These are phyloP conservation scores for Oxytropis ochrocephala DNA, from an alignment of 306 rosid species.

Conservation along the genomic window DNA sequence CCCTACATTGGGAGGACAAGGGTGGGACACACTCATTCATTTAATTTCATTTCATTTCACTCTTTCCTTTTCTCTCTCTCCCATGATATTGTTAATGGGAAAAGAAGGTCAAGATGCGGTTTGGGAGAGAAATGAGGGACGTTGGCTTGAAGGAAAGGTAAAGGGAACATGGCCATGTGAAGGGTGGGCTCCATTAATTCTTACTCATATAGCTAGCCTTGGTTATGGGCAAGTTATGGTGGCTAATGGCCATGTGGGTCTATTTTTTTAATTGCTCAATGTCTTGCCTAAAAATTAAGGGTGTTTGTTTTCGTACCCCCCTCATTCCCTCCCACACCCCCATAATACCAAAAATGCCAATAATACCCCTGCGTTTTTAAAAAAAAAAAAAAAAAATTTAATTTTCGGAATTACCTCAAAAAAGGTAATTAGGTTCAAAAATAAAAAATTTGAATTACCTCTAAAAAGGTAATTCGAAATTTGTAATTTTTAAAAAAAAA, in stretches of 20 bases:
- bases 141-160: conserved; percentile 29
- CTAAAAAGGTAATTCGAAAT: no score
- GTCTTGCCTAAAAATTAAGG: background rate
- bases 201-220: conserved; percentile 11
- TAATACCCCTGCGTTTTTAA: no score
- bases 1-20: conserved; percentile 54
- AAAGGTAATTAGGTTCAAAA: no score
- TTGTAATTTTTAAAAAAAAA: no score
- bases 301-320: no score
- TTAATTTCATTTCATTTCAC: no score
- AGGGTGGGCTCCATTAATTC: conserved; percentile 24
- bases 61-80: conserved; percentile 6
- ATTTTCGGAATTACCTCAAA: no score
- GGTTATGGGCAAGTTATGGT: conserved; percentile 30
- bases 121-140: conserved; percentile 42
- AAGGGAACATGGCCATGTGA: conserved; percentile 56
- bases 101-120: conserved; percentile 45
- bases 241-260: conserved; percentile 43
- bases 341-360: no score
- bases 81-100: background rate
- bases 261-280: background rate
- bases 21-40: conserved; percentile 59
- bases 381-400: no score
- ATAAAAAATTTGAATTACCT: no score
- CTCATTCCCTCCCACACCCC: no score